Percentiles rank a stretch among this genome's conserved stretches.
These are phyloP conservation scores for Rubia yunnanensis DNA, from an alignment of 257 asterid genomes.

Conservation along the genomic window DNA sequence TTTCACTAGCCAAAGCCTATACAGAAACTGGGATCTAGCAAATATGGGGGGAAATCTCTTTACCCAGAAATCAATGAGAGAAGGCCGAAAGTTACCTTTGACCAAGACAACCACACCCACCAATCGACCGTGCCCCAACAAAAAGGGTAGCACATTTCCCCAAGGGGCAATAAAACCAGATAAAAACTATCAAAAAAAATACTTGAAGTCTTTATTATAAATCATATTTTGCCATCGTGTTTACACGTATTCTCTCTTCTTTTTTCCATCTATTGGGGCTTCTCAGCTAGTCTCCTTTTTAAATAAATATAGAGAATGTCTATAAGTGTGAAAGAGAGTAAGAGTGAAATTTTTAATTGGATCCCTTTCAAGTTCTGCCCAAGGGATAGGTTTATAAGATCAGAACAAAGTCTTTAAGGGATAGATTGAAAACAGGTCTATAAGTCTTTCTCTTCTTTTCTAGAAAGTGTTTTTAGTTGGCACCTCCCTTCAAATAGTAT, in stretches of 20 bases:
- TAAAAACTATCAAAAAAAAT: neutral
- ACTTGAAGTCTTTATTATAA: neutral
- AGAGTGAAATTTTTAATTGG: neutral
- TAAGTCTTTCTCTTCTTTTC: neutral
- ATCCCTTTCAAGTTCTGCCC: neutral
- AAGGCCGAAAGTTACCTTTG: neutral
- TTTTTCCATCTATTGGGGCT: neutral
- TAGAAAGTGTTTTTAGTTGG: neutral
- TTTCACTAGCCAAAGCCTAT: neutral
- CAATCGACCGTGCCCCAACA: neutral
- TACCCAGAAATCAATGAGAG: neutral
- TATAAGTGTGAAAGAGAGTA: neutral
- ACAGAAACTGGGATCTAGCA: neutral
- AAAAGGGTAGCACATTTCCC: neutral
- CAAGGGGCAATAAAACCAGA: neutral
- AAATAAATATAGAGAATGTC: neutral
- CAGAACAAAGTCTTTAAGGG: neutral
- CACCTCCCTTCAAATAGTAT: neutral
- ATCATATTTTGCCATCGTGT: too few relatives aligned
- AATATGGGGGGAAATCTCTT: neutral
- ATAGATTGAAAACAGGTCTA: neutral
- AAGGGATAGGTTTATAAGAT: neutral
- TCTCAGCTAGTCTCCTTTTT: neutral
- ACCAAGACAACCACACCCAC: neutral
- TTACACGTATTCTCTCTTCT: neutral